A percentile compares a stretch with the other conserved stretches of the same genome.
Evolutionary conservation across 2,329 filamentous ascomycete species (phyloP).

Genomic region (Microascus cirrosus): DNA sequence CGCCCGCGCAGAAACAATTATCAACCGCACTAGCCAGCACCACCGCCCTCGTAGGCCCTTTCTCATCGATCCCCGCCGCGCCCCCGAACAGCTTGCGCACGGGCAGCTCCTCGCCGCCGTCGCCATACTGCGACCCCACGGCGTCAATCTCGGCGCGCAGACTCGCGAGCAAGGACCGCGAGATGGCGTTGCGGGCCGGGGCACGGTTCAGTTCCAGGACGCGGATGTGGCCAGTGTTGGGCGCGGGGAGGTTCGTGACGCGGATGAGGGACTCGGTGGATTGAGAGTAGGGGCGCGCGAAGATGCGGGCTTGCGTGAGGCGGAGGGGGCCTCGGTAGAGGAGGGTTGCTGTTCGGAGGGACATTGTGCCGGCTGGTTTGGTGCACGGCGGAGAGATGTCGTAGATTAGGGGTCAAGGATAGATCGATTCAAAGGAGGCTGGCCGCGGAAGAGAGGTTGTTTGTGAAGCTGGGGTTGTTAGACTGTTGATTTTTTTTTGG

Average conservation of each 20-base stretch:
- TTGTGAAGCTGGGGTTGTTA: neutral
- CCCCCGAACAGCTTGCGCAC: slow-evolving; percentile 29
- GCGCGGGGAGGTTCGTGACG: slow-evolving; percentile 64
- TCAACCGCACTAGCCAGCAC: slow-evolving; percentile 81
- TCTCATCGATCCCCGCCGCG: slow-evolving; percentile 28
- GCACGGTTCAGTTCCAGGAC: slow-evolving; percentile 83
- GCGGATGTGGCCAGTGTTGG: slow-evolving; percentile 72
- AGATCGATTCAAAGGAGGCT: neutral
- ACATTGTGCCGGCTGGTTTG: neutral
- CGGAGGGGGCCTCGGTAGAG: neutral
- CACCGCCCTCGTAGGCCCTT: slow-evolving; percentile 62
- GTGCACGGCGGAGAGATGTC: neutral
- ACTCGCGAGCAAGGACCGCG: slow-evolving; percentile 59
- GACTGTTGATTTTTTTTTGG: neutral
- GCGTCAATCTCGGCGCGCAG: slow-evolving; percentile 63
- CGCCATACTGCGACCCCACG: slow-evolving; percentile 53
- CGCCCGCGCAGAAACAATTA: slow-evolving; percentile 82
- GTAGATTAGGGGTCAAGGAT: neutral
- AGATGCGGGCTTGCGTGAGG: neutral
- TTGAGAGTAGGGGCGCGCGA: slow-evolving; percentile 26
- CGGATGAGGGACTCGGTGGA: slow-evolving; percentile 47
- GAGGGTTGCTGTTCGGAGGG: neutral
- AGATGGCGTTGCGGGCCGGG: slow-evolving; percentile 81
- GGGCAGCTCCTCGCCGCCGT: slow-evolving; percentile 39
- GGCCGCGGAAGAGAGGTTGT: neutral